Base-by-base conservation (phyloP, 306 rosid genomes). In the Vicia villosa region DNA sequence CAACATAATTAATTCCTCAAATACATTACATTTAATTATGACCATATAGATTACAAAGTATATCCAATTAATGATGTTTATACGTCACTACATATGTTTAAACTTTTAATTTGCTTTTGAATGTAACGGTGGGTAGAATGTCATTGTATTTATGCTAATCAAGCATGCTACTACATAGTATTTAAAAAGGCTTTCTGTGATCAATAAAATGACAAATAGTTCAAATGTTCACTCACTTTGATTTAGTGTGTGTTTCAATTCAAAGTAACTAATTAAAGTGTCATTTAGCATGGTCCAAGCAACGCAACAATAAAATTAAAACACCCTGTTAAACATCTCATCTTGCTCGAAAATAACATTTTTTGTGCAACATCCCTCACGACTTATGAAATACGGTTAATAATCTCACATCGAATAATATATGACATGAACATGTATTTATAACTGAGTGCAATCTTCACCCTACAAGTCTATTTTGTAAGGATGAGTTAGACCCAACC, bases 41-140 rank as follows among this genome's bases (percentile, higher is more conserved):
- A 20, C 49, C 11, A 41, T 51, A 64, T 21, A 32, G 21, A 17
- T 26, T 37, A 51, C 32, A 21, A 3, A 59, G 17, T 21, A 4
- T 8, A 34, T 49, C 56, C 52, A 38, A n/a, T 68, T 69, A 76
- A 69, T 62, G 60, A 62, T 62, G 70, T 61, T 51, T 4, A 57
- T 41, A 42, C 34, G 46, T 14, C 63, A 60, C 47, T 61, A 28
- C 52, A 51, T 10, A 28, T 63, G 43, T 14, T 63, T 69, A 28
- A 49, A 47, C 58, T 20, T 51, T 51, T 47, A 47, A 47, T 57
- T 57, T 24, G 26, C 28, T 11, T 68, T 75, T 59, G 28, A 73
- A 58, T 67, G 64, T 8, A 49, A 49, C 19, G 76, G 74, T 72
- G 15, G 86, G 79, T 83, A 71, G 68, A 47, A 75, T 56, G 81